Evolutionary conservation across 176 grass and related monocot species (phyloP).

Genomic region (Juncus effusus): DNA sequence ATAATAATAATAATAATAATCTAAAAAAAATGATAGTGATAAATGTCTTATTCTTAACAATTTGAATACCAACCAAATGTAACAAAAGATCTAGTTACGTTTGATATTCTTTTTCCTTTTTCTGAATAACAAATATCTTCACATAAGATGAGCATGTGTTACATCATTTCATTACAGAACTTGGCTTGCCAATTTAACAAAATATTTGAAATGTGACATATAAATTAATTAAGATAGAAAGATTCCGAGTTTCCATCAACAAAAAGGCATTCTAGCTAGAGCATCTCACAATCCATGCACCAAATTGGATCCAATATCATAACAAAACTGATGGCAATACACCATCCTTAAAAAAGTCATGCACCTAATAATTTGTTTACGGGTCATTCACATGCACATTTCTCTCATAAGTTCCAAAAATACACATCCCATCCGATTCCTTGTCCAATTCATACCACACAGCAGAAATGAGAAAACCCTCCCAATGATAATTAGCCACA

Average conservation of each 20-base stretch:
- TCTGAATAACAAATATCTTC: too few species aligned
- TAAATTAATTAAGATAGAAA: conserved; percentile 4
- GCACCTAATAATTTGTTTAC: conserved; percentile 28
- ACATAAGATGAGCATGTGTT: too few species aligned
- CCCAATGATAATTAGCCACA: conserved; percentile 6
- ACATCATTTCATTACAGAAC: too few species aligned
- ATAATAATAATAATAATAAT: too few species aligned
- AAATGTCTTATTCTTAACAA: too few species aligned
- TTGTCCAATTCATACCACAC: conserved; percentile 8
- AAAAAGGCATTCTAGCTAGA: not conserved
- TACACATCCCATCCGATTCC: too few species aligned
- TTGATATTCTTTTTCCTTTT: too few species aligned
- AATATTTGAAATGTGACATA: too few species aligned
- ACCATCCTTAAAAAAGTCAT: conserved; percentile 18
- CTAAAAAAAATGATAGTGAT: too few species aligned
- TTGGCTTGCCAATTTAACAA: too few species aligned
- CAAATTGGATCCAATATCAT: conserved; percentile 11
- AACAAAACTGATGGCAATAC: conserved; percentile 27
- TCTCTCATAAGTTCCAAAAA: not conserved
- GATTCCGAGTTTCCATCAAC: conserved; percentile 13
- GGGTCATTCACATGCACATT: conserved; percentile 12
- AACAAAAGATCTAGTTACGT: too few species aligned
- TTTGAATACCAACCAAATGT: too few species aligned
- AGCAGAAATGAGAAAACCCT: not conserved
- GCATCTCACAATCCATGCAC: conserved; percentile 2